Evolutionary conservation across 768 basidiomycete species (phyloP), one percentile per base, ranked within the genome.

Genomic region (Omphalotus guepiniiformis): DNA sequence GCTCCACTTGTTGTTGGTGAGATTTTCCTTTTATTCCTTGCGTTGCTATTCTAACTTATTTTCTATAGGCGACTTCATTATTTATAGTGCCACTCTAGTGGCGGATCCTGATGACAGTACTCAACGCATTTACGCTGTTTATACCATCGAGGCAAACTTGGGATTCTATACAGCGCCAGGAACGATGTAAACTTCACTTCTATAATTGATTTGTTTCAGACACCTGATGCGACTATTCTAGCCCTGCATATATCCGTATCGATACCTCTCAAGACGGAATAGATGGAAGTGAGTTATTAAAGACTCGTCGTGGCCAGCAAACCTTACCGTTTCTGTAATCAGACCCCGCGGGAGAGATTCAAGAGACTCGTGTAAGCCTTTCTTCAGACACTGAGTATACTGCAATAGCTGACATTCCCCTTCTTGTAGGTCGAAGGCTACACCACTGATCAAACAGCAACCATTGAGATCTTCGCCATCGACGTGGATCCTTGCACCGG

Each of bases 401-500:
- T 1, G 21, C 22, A n/a, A 15, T 22, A 18, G 26, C 29, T 28
- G 40, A 26, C 11, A n/a, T 28, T 36, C 13, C 22, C 22, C 3
- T 22, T 26, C 27, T 16, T 18, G 22, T 27, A 49, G 51, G 52
- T 55, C 15, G 52, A 55, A 42, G 54, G 54, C 11, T 58, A 56
- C 35, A 30, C 44, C 16, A 53, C 53, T 1, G 49, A 47, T n/a
- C 47, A 51, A 36, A 49, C 32, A 1, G 51, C 53, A 1, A 50
- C 55, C 1, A 42, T 58, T 23, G 18, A 53, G 12, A 51, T 56
- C 28, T 57, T 51, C 30, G 49, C 53, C 18, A 55, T 58, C n/a
- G 53, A 58, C 32, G 53, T 57, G 12, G 51, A 58, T 36, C 55
- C 56, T 4, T 57, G 58, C 36, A 59, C 54, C 5, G 56, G 58